Evolutionary conservation across 208 protist species (phyloP), one percentile per base, ranked within the genome.

Genomic region (Crithidia mellificae): DNA sequence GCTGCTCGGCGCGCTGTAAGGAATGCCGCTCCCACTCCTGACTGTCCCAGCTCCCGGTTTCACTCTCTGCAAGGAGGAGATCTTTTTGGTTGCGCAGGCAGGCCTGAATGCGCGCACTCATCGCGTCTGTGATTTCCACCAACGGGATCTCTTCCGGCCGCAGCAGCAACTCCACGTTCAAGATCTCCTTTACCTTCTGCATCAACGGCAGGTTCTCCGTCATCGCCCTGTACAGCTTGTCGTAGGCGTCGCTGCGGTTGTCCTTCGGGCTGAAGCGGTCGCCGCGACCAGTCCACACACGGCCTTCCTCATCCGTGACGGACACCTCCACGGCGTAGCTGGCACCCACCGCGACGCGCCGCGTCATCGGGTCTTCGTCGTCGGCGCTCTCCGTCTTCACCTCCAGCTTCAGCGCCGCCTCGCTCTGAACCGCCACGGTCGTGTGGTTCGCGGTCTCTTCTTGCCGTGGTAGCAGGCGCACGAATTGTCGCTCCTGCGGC

Each of bases 401-500:
- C 24, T 62, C 36, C 30, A 59, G 53, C 39, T 41, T 11, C 32
- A 55, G 19, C 27, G 20, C 11, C 34, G 11, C 15, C 32, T 27
- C 8, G 51, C 39, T 2, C 20, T 22, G 5, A 12, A 38, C 34
- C 11, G 14, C 4, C 6, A n/a, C n/a, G n/a, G n/a, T n/a, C n/a
- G n/a, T n/a, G n/a, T n/a, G n/a, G n/a, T n/a, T n/a, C n/a, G 22
- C 14, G 11, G 8, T 32, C 44, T 59, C 55, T 9, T 51, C 47
- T 11, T 20, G 19, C 32, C 62, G 14, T 32, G 68, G 73, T 15
- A 66, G 22, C 24, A 82, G 52, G 6, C 74, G 78, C 12, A 81
- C 80, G 6, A 78, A 20, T 19, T 83, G 61, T 20, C 51, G 52
- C 34, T 80, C 76, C 32, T 63, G 9, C 11, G 85, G 83, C 6